phyloP scores from a whole-genome alignment of 2,329 filamentous ascomycete genomes.

The Paraphaeosphaeria sporulosa region DNA sequence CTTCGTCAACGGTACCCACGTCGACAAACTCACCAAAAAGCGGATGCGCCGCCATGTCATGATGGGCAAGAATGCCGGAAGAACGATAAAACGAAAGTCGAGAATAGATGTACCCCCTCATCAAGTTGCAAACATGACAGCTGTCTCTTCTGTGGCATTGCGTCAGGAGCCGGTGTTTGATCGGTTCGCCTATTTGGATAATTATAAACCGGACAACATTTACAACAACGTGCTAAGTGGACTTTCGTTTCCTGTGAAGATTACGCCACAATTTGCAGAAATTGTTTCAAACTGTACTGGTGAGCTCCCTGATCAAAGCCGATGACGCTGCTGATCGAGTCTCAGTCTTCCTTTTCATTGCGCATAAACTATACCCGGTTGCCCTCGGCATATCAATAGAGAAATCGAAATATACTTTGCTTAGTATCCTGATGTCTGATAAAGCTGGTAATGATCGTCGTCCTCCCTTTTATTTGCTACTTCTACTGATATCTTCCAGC shows the following conservation, averaged over 20 bases:
- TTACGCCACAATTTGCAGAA: slow-evolving; percentile 2
- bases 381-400: slow-evolving; percentile 7
- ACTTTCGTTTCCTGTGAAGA: slow-evolving; percentile 5
- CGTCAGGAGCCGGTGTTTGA: background rate
- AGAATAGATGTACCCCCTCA: background rate
- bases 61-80: slow-evolving; percentile 16
- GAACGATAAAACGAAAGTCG: slow-evolving; percentile 6
- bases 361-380: slow-evolving; percentile 6
- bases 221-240: background rate
- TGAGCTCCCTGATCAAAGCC: background rate
- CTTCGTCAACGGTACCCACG: slow-evolving; percentile 8
- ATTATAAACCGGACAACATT: background rate
- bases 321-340: background rate
- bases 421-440: slow-evolving; percentile 4
- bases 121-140: background rate
- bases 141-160: background rate
- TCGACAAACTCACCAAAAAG: slow-evolving; percentile 2
- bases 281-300: background rate
- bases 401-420: slow-evolving; percentile 3
- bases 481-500: background rate
- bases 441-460: background rate
- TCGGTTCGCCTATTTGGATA: background rate
- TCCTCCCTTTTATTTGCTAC: background rate
- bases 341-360: slow-evolving; percentile 1
- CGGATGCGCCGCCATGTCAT: slow-evolving; percentile 12